Percentiles rank a stretch among this genome's conserved stretches.
phyloP scores from a whole-genome alignment of 75 land plant species.

The Picea sitchensis region DNA sequence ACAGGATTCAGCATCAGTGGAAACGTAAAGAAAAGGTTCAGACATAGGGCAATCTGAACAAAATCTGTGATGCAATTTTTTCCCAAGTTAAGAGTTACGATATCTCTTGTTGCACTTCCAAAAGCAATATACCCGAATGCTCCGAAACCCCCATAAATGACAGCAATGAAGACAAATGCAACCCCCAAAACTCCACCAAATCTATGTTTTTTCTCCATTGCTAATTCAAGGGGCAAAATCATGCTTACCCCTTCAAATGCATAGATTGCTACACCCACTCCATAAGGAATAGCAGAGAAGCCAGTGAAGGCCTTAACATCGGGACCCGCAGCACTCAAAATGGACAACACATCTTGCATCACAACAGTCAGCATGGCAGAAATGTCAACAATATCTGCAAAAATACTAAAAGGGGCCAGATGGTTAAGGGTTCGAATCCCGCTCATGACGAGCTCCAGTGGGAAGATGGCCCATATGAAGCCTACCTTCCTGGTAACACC shows the following conservation, averaged over 20 bases:
- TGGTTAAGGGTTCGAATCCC: conserved; percentile 27
- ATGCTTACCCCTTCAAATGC: conserved; percentile 35
- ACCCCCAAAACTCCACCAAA: conserved; percentile 25
- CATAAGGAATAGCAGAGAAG: conserved; percentile 17
- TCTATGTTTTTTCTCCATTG: conserved; percentile 20
- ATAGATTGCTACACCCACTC: conserved; percentile 42
- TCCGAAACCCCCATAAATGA: conserved; percentile 24
- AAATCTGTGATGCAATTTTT: conserved; percentile 20
- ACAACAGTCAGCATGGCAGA: conserved; percentile 38
- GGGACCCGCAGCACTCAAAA: conserved; percentile 9
- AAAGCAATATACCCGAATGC: conserved; percentile 39
- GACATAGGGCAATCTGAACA: conserved; percentile 38
- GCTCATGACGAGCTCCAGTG: conserved; percentile 33
- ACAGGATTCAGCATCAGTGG: conserved; percentile 53
- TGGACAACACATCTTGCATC: conserved; percentile 18
- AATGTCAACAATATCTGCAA: conserved; percentile 38
- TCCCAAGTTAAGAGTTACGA: conserved; percentile 37
- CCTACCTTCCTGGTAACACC: background rate
- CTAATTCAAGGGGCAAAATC: conserved; percentile 32
- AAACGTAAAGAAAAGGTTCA: conserved; percentile 43
- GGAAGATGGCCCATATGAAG: conserved; percentile 23
- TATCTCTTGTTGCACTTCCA: conserved; percentile 37
- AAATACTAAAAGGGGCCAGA: conserved; percentile 46
- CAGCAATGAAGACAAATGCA: conserved; percentile 30
- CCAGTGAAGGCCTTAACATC: conserved; percentile 21